Evolutionary conservation across 2,329 filamentous ascomycete species (phyloP).

Genomic region (Claviceps quebecensis): DNA sequence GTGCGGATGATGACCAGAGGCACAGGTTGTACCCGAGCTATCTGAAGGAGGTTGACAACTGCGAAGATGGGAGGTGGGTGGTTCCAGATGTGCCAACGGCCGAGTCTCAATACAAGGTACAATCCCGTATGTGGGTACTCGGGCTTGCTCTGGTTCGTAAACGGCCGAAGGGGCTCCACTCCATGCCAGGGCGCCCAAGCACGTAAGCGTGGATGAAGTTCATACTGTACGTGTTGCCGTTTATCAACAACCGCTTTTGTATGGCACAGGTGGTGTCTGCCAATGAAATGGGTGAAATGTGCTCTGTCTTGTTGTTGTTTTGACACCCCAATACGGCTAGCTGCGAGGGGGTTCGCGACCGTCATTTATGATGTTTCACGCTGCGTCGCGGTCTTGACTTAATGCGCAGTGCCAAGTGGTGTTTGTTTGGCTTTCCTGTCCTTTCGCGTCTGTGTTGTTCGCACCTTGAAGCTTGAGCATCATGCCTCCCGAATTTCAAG

Average conservation of each 20-base stretch:
- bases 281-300: neutral
- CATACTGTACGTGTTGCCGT: neutral
- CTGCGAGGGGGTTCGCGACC: neutral
- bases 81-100: slow-evolving; percentile 3
- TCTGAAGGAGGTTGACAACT: slow-evolving; percentile 3
- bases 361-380: no score
- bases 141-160: slow-evolving; percentile 7
- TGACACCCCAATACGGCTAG: neutral
- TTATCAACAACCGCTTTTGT: neutral
- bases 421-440: no score
- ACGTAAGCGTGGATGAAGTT: neutral
- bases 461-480: no score
- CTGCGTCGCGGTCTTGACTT: no score
- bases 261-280: neutral
- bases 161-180: slow-evolving; percentile 6
- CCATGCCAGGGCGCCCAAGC: neutral
- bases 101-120: neutral
- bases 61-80: slow-evolving; percentile 3
- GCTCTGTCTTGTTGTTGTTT: neutral
- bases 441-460: no score
- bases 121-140: neutral
- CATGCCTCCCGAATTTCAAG: no score
- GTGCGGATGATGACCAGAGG: neutral
- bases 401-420: no score
- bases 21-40: neutral